These are phyloP conservation scores for Parsonsia alboflavescens DNA, from an alignment of 257 asterid species.

Conservation along the genomic window DNA sequence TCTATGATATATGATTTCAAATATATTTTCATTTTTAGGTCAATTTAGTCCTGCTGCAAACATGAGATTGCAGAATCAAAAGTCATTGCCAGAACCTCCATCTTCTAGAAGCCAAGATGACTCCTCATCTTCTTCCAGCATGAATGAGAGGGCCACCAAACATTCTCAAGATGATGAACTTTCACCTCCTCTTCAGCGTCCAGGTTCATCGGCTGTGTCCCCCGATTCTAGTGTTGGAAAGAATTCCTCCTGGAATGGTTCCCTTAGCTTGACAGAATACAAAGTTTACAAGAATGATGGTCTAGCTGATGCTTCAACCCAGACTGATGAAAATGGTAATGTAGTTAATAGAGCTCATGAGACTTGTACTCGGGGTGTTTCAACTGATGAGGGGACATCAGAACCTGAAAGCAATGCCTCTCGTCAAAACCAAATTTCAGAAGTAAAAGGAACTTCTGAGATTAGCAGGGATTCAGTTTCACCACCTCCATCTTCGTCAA, in stretches of 20 bases:
- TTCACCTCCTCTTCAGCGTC: conserved; percentile 56
- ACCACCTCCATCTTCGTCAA: conserved; percentile 69
- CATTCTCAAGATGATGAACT: conserved; percentile 66
- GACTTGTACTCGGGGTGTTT: conserved; percentile 64
- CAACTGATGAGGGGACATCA: conserved; percentile 47
- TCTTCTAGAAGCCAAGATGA: conserved; percentile 80
- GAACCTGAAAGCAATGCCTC: conserved; percentile 33
- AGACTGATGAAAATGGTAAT: conserved; percentile 65
- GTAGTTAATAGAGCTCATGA: conserved; percentile 33
- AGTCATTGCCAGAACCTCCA: conserved; percentile 76
- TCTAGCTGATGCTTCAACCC: conserved; percentile 90
- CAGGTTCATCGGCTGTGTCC: conserved; percentile 54
- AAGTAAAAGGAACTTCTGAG: conserved; percentile 44
- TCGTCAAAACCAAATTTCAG: conserved; percentile 27
- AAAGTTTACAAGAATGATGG: conserved; percentile 69
- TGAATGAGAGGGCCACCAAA: conserved; percentile 59
- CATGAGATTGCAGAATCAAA: conserved; percentile 47
- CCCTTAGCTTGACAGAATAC: conserved; percentile 66
- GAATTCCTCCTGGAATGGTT: conserved; percentile 66
- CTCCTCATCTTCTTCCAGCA: conserved; percentile 83
- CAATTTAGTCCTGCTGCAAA: conserved; percentile 64
- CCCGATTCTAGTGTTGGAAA: conserved; percentile 60
- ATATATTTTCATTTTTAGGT: conserved; percentile 33
- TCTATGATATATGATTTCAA: conserved; percentile 3
- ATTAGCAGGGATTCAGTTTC: conserved; percentile 47